Evolutionary conservation across 306 rosid species (phyloP).

Genomic region (Trifolium pratense): DNA sequence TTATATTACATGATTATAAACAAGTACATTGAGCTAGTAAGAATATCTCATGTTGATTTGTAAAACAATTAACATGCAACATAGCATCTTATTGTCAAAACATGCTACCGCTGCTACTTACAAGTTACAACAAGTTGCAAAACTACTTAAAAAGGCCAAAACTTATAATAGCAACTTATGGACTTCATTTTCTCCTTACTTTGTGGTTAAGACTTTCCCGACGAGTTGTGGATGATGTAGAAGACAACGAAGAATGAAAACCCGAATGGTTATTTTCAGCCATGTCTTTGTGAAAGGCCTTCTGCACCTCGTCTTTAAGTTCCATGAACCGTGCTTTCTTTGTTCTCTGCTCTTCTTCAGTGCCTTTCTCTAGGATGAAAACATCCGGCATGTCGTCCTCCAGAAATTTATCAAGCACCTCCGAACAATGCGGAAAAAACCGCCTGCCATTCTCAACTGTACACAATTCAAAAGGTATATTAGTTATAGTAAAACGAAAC

Average conservation of each 20-base stretch:
- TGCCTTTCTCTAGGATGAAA: slow-evolving; percentile 73
- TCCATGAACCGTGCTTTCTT: slow-evolving; percentile 84
- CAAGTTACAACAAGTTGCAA: slow-evolving; percentile 34
- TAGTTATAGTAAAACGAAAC: no score
- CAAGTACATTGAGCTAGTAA: slow-evolving; percentile 28
- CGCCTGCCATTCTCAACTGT: slow-evolving; percentile 86
- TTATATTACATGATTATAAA: slow-evolving; percentile 6
- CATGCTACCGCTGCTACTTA: slow-evolving; percentile 39
- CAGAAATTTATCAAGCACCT: slow-evolving; percentile 78
- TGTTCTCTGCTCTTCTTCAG: slow-evolving; percentile 65
- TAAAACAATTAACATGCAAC: slow-evolving; percentile 19
- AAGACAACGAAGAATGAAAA: slow-evolving; percentile 54
- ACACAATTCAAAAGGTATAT: not conserved
- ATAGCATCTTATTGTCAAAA: slow-evolving; percentile 41
- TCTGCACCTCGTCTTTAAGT: slow-evolving; percentile 85
- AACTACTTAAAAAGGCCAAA: slow-evolving; percentile 30
- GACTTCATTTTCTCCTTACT: slow-evolving; percentile 54
- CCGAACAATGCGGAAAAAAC: slow-evolving; percentile 92
- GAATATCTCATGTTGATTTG: slow-evolving; percentile 1
- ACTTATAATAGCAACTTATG: slow-evolving; percentile 1
- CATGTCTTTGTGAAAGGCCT: slow-evolving; percentile 81
- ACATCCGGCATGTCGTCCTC: slow-evolving; percentile 74
- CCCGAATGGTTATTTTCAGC: slow-evolving; percentile 58
- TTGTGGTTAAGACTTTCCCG: slow-evolving; percentile 50
- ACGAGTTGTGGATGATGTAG: slow-evolving; percentile 59